Conservation (phyloP, 1,284 basidiomycete species). For the Apiotrichum montevideense region DNA sequence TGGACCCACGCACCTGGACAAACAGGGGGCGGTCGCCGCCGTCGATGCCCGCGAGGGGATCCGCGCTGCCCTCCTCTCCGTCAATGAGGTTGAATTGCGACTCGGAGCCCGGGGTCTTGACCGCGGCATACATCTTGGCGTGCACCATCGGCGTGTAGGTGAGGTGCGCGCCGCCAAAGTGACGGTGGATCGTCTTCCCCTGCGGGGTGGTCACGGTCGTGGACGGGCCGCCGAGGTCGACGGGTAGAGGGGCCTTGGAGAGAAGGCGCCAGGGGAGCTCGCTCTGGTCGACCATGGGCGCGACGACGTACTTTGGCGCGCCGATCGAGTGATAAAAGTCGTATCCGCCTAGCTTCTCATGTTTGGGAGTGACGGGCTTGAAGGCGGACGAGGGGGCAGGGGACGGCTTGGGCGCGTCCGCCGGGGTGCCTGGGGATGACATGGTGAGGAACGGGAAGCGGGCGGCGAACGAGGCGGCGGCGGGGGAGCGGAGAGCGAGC, state of each 20-base stretch:
- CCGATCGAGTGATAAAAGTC: conserved; percentile 77
- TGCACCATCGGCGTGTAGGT: conserved; percentile 98
- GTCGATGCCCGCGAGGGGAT: conserved; percentile 38
- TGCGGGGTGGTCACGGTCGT: conserved; percentile 14
- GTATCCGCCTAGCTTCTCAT: conserved; percentile 63
- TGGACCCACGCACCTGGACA: conserved; percentile 56
- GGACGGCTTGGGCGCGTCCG: neutral
- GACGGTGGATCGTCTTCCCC: conserved; percentile 14
- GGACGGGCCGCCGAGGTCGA: conserved; percentile 22
- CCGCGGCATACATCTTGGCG: conserved; percentile 71
- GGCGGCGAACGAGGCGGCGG: neutral
- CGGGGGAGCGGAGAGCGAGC: neutral
- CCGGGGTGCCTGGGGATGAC: neutral
- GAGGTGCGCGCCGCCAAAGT: conserved; percentile 54
- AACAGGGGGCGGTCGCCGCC: conserved; percentile 72
- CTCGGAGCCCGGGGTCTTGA: conserved; percentile 42
- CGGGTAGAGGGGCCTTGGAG: conserved; percentile 70
- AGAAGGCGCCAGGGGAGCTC: conserved; percentile 89
- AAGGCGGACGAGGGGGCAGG: neutral
- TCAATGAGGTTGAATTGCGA: conserved; percentile 63
- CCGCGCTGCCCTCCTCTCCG: conserved; percentile 47
- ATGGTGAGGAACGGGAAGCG: neutral
- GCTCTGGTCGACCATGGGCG: conserved; percentile 97
- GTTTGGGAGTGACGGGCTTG: conserved; percentile 5
- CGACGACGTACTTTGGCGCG: conserved; percentile 80